A percentile compares a stretch with the other conserved stretches of the same genome.
phyloP scores from a whole-genome alignment of 2,329 filamentous ascomycete genomes.

The Curvularia sp. region DNA sequence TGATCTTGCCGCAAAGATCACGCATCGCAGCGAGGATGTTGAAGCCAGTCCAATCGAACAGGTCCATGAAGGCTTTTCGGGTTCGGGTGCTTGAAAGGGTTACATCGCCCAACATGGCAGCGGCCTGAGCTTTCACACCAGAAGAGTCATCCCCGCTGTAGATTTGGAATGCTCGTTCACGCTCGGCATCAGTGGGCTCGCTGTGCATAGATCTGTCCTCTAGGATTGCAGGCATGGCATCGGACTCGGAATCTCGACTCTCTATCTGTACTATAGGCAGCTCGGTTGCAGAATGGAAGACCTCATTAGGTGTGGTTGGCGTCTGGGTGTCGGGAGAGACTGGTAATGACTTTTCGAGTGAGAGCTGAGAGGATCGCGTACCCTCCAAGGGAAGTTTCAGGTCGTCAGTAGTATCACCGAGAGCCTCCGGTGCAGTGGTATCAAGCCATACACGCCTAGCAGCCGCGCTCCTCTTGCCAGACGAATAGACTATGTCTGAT shows the following conservation, averaged over 20 bases:
- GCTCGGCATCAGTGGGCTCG: conserved; percentile 70
- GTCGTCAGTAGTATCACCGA: conserved; percentile 34
- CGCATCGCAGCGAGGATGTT: conserved; percentile 82
- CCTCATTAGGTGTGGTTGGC: conserved; percentile 52
- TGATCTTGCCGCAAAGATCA: conserved; percentile 78
- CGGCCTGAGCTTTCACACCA: conserved; percentile 78
- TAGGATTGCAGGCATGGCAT: conserved; percentile 48
- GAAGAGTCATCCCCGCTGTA: conserved; percentile 86
- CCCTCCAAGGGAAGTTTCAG: conserved; percentile 52
- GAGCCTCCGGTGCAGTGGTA: conserved; percentile 47
- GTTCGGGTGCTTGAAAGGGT: conserved; percentile 61
- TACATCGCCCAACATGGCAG: conserved; percentile 83
- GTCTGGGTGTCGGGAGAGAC: conserved; percentile 44
- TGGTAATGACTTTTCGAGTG: conserved; percentile 48
- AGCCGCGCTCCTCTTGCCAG: conserved; percentile 27
- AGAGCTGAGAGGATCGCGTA: conserved; percentile 45
- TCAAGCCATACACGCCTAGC: conserved; percentile 53
- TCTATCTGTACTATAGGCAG: conserved; percentile 61
- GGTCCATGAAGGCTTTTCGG: conserved; percentile 84
- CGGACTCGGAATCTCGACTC: conserved; percentile 53
- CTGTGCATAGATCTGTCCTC: conserved; percentile 40
- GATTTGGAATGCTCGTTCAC: conserved; percentile 79
- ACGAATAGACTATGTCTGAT: conserved; percentile 33
- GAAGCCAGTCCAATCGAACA: conserved; percentile 84
- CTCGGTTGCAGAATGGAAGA: conserved; percentile 58